Evolutionary conservation across 139 green algal genomes (phyloP).

Genomic region (Dunaliella primolecta): DNA sequence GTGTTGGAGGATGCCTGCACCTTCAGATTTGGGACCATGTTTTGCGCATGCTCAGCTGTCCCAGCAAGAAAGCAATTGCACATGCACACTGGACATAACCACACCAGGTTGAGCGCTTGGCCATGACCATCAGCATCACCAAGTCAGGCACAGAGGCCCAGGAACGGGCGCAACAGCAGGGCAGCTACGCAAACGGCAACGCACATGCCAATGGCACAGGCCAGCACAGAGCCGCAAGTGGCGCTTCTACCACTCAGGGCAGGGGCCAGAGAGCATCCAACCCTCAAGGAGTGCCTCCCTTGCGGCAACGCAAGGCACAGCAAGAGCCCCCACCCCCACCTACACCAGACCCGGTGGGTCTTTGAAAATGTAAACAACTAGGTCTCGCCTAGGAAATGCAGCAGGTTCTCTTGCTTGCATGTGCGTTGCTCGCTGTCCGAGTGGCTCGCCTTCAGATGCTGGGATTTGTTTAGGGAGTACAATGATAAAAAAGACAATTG

Average conservation of each 20-base stretch:
- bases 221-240: background rate
- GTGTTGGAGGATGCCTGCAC: too few relatives aligned
- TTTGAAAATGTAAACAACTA: background rate
- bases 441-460: too few relatives aligned
- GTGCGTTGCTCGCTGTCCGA: too few relatives aligned
- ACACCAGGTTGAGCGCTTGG: background rate
- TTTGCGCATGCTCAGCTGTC: too few relatives aligned
- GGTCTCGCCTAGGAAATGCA: too few relatives aligned
- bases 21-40: too few relatives aligned
- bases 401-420: too few relatives aligned
- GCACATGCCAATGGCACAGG: background rate
- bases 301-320: background rate
- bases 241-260: background rate
- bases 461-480: too few relatives aligned
- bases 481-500: too few relatives aligned
- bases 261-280: background rate
- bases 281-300: background rate
- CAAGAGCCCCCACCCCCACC: background rate
- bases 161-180: background rate
- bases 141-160: background rate
- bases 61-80: too few relatives aligned
- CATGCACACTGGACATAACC: too few relatives aligned
- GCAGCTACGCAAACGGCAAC: background rate
- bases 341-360: background rate
- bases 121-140: background rate